Percentiles rank a stretch among this genome's conserved stretches.
phyloP scores from a whole-genome alignment of 371 early-diverging fungal genomes.

The Thermomucor indicae-seudaticae region DNA sequence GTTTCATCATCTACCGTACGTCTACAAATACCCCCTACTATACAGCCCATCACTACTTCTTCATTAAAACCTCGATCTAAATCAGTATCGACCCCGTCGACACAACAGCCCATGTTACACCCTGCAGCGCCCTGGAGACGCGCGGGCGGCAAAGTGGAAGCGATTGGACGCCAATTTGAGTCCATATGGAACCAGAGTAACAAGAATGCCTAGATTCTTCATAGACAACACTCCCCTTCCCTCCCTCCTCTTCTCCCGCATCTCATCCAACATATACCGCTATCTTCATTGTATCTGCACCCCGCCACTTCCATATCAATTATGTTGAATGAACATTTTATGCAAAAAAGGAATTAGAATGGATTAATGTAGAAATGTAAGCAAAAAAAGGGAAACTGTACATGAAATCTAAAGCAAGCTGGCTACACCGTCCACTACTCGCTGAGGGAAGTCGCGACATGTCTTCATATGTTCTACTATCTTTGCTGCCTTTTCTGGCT shows the following conservation, averaged over 20 bases:
- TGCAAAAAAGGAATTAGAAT: not conserved
- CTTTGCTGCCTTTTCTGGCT: slow-evolving; percentile 32
- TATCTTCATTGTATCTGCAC: not conserved
- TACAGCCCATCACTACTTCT: slow-evolving; percentile 3
- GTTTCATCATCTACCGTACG: slow-evolving; percentile 1
- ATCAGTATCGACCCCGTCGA: slow-evolving; percentile 20
- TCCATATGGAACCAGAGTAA: slow-evolving; percentile 2
- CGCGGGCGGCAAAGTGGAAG: slow-evolving; percentile 14
- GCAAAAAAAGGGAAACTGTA: not conserved
- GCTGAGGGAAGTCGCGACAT: slow-evolving; percentile 7
- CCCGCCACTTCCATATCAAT: not conserved
- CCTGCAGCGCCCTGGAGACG: slow-evolving; percentile 2
- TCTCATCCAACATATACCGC: not conserved
- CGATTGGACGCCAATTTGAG: slow-evolving; percentile 18
- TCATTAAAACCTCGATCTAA: not conserved
- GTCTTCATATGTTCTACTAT: slow-evolving; percentile 28
- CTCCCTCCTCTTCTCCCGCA: not conserved
- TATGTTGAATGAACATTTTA: not conserved
- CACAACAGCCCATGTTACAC: not conserved
- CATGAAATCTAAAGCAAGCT: no score
- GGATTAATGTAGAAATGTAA: not conserved
- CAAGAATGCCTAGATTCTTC: no score
- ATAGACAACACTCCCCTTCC: no score
- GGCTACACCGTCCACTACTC: no score
- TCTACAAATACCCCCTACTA: not conserved